These are phyloP conservation scores for Trichoderma atrobrunneum DNA, from an alignment of 2,329 filamentous ascomycete genomes.

Conservation along the genomic window DNA sequence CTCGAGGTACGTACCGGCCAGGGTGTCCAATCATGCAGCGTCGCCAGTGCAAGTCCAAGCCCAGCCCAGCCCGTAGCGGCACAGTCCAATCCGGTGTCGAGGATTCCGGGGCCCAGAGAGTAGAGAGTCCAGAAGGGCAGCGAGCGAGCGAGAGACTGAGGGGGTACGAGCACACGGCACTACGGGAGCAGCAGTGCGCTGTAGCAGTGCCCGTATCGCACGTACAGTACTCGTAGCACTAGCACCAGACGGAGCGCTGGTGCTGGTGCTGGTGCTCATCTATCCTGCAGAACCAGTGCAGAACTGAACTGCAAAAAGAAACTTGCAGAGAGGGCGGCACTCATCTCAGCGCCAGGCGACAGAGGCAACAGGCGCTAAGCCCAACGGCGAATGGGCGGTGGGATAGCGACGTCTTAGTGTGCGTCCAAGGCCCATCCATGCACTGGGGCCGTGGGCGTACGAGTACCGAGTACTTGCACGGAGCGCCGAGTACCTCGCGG, in stretches of 20 bases:
- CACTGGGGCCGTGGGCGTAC: conserved; percentile 19
- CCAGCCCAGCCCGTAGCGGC: conserved; percentile 17
- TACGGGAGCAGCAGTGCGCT: background rate
- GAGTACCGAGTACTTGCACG: background rate
- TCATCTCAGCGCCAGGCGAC: conserved; percentile 16
- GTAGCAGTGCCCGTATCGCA: too few species aligned
- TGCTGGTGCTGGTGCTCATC: background rate
- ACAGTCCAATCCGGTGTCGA: conserved; percentile 16
- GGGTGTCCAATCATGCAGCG: conserved; percentile 13
- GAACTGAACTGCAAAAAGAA: background rate
- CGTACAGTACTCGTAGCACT: background rate
- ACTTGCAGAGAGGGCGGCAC: background rate
- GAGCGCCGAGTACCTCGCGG: background rate
- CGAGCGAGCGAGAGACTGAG: background rate
- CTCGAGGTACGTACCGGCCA: conserved; percentile 30
- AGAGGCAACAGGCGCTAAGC: conserved; percentile 32
- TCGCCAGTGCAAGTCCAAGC: conserved; percentile 3
- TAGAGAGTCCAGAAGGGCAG: background rate
- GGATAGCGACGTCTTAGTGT: conserved; percentile 36
- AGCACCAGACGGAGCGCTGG: background rate
- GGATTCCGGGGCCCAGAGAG: conserved; percentile 6
- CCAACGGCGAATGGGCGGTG: conserved; percentile 36
- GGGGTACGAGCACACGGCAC: conserved; percentile 10
- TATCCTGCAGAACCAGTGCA: background rate
- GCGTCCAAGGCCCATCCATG: conserved; percentile 20